phyloP scores from a whole-genome alignment of 805 yeast genomes.

The Ogataea thermomethanolica region DNA sequence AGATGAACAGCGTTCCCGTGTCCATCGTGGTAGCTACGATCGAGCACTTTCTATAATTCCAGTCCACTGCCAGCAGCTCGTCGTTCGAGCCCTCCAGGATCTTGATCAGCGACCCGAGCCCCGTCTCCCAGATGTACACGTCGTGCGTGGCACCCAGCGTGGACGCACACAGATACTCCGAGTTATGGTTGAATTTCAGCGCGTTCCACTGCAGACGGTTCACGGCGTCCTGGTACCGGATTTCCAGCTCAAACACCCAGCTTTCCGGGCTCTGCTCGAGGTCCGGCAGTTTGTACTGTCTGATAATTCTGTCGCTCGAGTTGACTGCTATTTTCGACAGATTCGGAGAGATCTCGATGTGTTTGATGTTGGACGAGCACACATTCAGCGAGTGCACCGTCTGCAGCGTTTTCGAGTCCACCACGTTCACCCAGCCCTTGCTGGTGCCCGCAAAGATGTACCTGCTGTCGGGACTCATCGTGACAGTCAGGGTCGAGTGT shows the following conservation, averaged over 20 bases:
- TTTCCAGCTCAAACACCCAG: slow-evolving; percentile 58
- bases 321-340: slow-evolving; percentile 67
- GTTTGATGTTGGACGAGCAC: slow-evolving; percentile 70
- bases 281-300: slow-evolving; percentile 52
- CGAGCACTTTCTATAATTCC: slow-evolving; percentile 74
- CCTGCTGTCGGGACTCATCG: slow-evolving; percentile 51
- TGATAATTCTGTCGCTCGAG: slow-evolving; percentile 70
- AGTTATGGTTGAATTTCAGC: slow-evolving; percentile 66
- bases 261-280: slow-evolving; percentile 6
- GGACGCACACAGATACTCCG: slow-evolving; percentile 85
- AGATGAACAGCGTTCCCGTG: slow-evolving; percentile 73
- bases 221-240: slow-evolving; percentile 86
- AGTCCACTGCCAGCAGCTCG: slow-evolving; percentile 79
- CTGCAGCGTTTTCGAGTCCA: slow-evolving; percentile 28
- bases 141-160: slow-evolving; percentile 88
- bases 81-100: slow-evolving; percentile 89
- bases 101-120: slow-evolving; percentile 81
- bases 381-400: slow-evolving; percentile 46
- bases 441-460: slow-evolving; percentile 72
- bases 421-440: slow-evolving; percentile 69
- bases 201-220: slow-evolving; percentile 87
- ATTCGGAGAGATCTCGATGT: slow-evolving; percentile 54
- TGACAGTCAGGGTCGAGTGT: slow-evolving; percentile 47
- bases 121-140: slow-evolving; percentile 89
- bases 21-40: slow-evolving; percentile 85